These are phyloP conservation scores for Thraustotheca clavata DNA, from an alignment of 352 stramenopile species.

Conservation along the genomic window DNA sequence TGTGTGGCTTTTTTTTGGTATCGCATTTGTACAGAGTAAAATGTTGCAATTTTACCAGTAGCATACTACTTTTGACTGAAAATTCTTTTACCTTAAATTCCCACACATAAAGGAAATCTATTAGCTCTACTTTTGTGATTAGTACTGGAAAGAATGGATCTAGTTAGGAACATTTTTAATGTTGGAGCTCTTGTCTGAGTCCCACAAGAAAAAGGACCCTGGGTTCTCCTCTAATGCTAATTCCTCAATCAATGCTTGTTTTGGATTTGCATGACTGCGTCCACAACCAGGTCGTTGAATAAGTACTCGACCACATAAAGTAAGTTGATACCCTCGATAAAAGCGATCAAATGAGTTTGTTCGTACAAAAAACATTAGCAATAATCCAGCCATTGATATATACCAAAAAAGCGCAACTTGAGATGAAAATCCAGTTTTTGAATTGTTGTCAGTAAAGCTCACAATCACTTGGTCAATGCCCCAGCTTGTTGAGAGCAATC, in stretches of 20 bases:
- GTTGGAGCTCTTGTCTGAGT: no score
- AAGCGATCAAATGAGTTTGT: conserved; percentile 11
- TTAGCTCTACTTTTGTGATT: no score
- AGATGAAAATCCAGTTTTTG: neutral
- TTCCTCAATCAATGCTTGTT: no score
- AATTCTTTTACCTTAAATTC: no score
- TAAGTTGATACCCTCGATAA: conserved; percentile 1
- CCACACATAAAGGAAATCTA: no score
- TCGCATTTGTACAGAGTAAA: no score
- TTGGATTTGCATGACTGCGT: neutral
- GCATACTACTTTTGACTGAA: no score
- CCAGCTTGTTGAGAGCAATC: conserved; percentile 6
- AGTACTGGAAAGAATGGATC: no score
- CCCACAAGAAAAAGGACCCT: neutral
- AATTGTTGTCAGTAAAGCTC: neutral
- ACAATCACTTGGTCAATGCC: neutral
- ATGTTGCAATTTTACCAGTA: no score
- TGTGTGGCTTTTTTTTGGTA: no score
- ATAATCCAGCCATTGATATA: neutral
- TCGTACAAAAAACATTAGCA: conserved; percentile 6
- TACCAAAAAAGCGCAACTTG: neutral
- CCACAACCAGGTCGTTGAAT: neutral
- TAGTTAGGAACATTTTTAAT: no score
- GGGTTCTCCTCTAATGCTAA: no score
- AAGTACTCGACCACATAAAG: neutral